A percentile compares a stretch with the other conserved stretches of the same genome.
Evolutionary conservation across 2,329 filamentous ascomycete genomes (phyloP).

Genomic region (Colletotrichum euphorbiae): DNA sequence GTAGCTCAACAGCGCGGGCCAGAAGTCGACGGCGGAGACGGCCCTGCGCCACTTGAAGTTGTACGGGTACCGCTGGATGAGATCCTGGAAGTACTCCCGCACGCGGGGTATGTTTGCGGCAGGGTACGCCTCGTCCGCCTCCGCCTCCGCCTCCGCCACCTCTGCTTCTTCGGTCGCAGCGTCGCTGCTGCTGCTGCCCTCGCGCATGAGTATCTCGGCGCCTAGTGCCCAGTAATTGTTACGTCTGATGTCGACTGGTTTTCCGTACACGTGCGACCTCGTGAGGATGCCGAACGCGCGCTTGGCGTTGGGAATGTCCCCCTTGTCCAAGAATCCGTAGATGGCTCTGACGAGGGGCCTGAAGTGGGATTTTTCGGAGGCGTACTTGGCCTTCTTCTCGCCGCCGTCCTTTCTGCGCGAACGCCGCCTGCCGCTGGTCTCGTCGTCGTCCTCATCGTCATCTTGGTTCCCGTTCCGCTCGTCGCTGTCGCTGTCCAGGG

Average conservation of each 20-base stretch:
- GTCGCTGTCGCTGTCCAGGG: slow-evolving; percentile 19
- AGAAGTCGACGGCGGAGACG: slow-evolving; percentile 79
- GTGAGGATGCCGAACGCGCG: slow-evolving; percentile 79
- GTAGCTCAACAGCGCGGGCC: slow-evolving; percentile 81
- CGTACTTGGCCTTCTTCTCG: slow-evolving; percentile 29
- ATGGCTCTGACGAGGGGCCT: slow-evolving; percentile 62
- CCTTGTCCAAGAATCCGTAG: slow-evolving; percentile 77
- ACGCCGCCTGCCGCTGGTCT: slow-evolving; percentile 23
- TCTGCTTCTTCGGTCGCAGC: too few relatives aligned
- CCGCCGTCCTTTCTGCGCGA: slow-evolving; percentile 39
- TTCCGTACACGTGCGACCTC: slow-evolving; percentile 61
- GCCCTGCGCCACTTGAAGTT: slow-evolving; percentile 68
- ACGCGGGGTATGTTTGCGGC: slow-evolving; percentile 60
- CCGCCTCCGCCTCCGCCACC: slow-evolving; percentile 27
- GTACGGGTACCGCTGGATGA: slow-evolving; percentile 83
- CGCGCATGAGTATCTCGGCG: slow-evolving; percentile 83
- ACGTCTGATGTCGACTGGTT: slow-evolving; percentile 74
- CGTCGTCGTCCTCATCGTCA: slow-evolving; percentile 8
- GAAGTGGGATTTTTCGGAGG: slow-evolving; percentile 37
- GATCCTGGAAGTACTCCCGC: slow-evolving; percentile 76
- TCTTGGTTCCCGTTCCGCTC: slow-evolving; percentile 21
- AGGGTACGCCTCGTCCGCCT: slow-evolving; percentile 40
- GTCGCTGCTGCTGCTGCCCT: slow-evolving; percentile 48
- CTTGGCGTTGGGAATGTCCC: slow-evolving; percentile 77
- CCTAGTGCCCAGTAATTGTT: slow-evolving; percentile 84